Evolutionary conservation across 805 yeast genomes (phyloP).

Genomic region (Starmerella bombicola): DNA sequence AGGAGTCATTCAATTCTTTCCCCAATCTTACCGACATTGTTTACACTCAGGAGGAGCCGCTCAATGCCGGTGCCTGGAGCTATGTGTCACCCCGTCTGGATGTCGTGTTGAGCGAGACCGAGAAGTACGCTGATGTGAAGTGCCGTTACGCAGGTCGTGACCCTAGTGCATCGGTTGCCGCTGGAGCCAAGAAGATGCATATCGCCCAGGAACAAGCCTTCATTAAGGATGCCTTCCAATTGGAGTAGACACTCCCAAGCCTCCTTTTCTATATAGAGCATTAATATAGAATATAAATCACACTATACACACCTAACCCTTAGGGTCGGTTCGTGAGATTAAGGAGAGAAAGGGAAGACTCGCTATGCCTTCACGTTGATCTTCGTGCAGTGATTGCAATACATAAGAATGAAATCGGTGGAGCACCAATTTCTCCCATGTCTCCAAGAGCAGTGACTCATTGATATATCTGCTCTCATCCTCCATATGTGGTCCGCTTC

Average conservation of each 20-base stretch:
- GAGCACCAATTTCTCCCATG: no score
- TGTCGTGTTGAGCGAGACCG: slow-evolving; percentile 65
- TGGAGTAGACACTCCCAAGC: no score
- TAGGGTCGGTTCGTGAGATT: no score
- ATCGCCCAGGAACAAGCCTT: slow-evolving; percentile 77
- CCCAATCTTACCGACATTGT: slow-evolving; percentile 78
- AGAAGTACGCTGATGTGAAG: slow-evolving; percentile 43
- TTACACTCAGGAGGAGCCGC: slow-evolving; percentile 98
- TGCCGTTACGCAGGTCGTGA: slow-evolving; percentile 93
- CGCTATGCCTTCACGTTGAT: background rate
- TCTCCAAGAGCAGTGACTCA: no score
- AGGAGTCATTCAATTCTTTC: slow-evolving; percentile 68
- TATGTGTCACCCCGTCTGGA: slow-evolving; percentile 71
- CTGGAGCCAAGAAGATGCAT: slow-evolving; percentile 88
- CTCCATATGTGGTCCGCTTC: no score
- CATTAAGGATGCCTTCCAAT: slow-evolving; percentile 56
- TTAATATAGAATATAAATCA: no score
- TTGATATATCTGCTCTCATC: no score
- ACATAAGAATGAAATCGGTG: no score
- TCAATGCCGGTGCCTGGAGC: slow-evolving; percentile 88
- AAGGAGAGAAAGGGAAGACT: no score
- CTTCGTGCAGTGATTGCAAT: no score
- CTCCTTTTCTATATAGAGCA: no score
- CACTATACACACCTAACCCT: no score
- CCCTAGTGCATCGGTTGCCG: slow-evolving; percentile 97